A percentile compares a stretch with the other conserved stretches of the same genome.
phyloP scores from a whole-genome alignment of 257 asterid species.

The Cordia subcordata region DNA sequence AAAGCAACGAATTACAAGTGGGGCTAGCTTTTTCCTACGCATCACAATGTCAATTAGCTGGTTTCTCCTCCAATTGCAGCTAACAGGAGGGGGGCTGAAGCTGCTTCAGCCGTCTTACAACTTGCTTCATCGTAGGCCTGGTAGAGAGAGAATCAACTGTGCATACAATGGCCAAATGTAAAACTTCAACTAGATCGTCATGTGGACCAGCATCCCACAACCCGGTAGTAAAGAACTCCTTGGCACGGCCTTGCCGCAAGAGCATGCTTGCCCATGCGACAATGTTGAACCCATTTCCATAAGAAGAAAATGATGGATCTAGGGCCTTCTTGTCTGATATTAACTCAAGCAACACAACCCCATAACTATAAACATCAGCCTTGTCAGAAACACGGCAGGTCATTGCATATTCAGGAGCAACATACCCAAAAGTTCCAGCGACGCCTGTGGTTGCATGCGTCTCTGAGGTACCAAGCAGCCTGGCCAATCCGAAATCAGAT shows the following conservation, averaged over 20 bases:
- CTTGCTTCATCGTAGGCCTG: constrained; percentile 92
- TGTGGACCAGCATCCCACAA: constrained; percentile 89
- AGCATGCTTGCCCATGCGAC: constrained; percentile 95
- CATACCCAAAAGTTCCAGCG: constrained; percentile 90
- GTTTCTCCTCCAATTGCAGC: constrained; percentile 3
- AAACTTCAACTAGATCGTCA: constrained; percentile 76
- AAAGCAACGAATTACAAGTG: constrained; percentile 23
- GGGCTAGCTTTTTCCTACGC: constrained; percentile 18
- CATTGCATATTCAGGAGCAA: constrained; percentile 93
- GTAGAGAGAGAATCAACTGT: constrained; percentile 72
- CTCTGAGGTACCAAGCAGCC: constrained; percentile 76
- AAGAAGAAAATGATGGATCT: constrained; percentile 86
- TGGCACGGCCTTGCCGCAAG: constrained; percentile 68
- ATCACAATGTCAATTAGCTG: constrained; percentile 18
- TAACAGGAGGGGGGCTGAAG: constrained; percentile 76
- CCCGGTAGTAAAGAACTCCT: constrained; percentile 77
- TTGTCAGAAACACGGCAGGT: constrained; percentile 93
- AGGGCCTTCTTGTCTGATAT: constrained; percentile 85
- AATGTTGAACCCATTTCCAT: constrained; percentile 82
- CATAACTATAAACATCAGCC: constrained; percentile 91
- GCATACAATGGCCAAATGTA: constrained; percentile 77
- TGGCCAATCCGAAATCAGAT: constrained; percentile 83
- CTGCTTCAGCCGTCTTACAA: constrained; percentile 75
- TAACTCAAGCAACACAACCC: constrained; percentile 83
- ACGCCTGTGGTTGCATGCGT: constrained; percentile 91